These are phyloP conservation scores for Pugionium dolabratum DNA, from an alignment of 345 rosid species.

Conservation along the genomic window DNA sequence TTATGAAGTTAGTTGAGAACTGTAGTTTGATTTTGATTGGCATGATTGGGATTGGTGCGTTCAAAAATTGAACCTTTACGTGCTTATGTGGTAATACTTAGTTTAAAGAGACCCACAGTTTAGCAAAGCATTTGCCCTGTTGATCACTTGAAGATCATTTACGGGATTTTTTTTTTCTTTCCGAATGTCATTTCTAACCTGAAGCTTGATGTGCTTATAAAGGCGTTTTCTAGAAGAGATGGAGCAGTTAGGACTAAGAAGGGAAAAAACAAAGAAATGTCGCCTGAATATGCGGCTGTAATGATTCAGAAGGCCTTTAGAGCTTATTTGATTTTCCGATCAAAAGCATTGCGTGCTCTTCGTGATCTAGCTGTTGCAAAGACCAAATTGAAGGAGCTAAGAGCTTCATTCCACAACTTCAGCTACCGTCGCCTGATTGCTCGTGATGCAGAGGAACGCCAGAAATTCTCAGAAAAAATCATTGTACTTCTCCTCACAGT, in stretches of 20 bases:
- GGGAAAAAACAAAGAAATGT: conserved; percentile 82
- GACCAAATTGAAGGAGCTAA: conserved; percentile 84
- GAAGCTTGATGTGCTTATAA: not conserved
- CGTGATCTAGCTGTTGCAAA: conserved; percentile 92
- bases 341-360: conserved; percentile 79
- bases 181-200: not conserved
- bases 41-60: conserved; percentile 13
- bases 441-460: conserved; percentile 80
- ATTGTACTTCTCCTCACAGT: conserved; percentile 91
- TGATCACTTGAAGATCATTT: not conserved
- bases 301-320: conserved; percentile 78
- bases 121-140: not conserved
- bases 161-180: not conserved
- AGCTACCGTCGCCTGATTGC: conserved; percentile 72
- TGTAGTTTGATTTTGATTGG: conserved; percentile 3
- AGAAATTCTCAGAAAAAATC: conserved; percentile 77
- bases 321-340: conserved; percentile 78
- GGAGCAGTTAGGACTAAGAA: conserved; percentile 50
- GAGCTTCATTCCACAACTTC: conserved; percentile 74
- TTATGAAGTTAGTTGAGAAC: conserved; percentile 1
- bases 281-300: conserved; percentile 77
- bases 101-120: not conserved
- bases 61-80: conserved; percentile 24
- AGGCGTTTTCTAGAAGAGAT: conserved; percentile 83
- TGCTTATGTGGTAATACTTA: not conserved